phyloP scores from a whole-genome alignment of 371 early-diverging fungal species.

The Mortierella sp. region DNA sequence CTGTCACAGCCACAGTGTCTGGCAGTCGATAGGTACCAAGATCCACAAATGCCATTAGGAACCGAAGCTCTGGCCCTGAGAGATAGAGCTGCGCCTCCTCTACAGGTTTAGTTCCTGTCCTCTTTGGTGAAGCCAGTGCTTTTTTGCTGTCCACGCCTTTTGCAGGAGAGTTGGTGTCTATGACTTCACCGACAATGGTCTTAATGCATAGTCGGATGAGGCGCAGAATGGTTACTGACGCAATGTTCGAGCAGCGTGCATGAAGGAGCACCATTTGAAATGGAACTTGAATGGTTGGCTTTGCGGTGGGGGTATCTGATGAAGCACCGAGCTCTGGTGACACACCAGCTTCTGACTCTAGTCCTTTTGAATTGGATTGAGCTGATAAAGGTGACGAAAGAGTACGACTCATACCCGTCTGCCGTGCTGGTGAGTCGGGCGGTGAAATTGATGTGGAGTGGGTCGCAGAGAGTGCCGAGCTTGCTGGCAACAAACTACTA shows the following conservation, averaged over 20 bases:
- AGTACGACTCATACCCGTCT: not conserved
- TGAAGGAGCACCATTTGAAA: conserved; percentile 50
- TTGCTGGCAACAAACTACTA: not conserved
- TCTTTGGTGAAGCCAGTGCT: no score
- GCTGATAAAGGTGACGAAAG: conserved; percentile 6
- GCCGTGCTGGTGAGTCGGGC: not conserved
- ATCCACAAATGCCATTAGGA: conserved; percentile 61
- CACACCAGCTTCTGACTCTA: conserved; percentile 9
- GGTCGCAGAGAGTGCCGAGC: not conserved
- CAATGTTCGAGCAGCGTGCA: conserved; percentile 26
- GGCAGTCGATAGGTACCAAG: conserved; percentile 57
- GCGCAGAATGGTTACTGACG: conserved; percentile 7
- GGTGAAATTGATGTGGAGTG: not conserved
- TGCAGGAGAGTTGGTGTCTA: not conserved
- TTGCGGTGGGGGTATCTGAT: conserved; percentile 3
- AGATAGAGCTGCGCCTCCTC: conserved; percentile 39
- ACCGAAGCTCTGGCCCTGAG: conserved; percentile 61
- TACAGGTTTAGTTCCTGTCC: no score
- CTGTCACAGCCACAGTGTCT: conserved; percentile 18
- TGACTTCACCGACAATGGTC: conserved; percentile 12
- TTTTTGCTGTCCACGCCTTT: not conserved
- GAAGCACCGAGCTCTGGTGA: not conserved
- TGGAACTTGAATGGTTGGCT: conserved; percentile 34
- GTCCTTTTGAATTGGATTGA: not conserved
- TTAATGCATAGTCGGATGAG: conserved; percentile 27